Conservation (phyloP, 2,329 filamentous ascomycete species). For the Didymella glomerata region DNA sequence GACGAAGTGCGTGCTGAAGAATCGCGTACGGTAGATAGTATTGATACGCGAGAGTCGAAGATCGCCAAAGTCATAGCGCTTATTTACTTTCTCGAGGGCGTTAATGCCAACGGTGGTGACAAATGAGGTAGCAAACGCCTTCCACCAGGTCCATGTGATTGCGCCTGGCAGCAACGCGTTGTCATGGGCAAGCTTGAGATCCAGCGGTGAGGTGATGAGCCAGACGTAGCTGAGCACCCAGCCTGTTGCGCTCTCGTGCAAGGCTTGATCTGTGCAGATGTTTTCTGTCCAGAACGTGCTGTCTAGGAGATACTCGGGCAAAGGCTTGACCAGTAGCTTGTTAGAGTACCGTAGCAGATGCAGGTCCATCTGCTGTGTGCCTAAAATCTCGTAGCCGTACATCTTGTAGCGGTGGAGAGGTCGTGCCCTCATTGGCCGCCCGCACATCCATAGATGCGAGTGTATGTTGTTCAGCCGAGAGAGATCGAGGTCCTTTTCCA, state of each 20-base stretch:
- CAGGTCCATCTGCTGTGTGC: slow-evolving; percentile 49
- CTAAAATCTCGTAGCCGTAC: slow-evolving; percentile 42
- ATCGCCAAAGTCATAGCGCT: slow-evolving; percentile 50
- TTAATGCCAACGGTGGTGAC: slow-evolving; percentile 40
- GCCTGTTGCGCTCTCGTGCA: slow-evolving; percentile 42
- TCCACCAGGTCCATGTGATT: slow-evolving; percentile 49
- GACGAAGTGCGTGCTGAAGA: slow-evolving; percentile 46
- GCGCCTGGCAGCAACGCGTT: slow-evolving; percentile 38
- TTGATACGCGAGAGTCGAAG: slow-evolving; percentile 48
- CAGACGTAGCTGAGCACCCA: slow-evolving; percentile 49
- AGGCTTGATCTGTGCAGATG: slow-evolving; percentile 26
- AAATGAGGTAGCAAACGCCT: slow-evolving; percentile 41
- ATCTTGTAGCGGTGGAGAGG: slow-evolving; percentile 50
- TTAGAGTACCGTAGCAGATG: slow-evolving; percentile 48
- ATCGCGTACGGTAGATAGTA: slow-evolving; percentile 46
- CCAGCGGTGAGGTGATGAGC: slow-evolving; percentile 45
- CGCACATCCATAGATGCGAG: slow-evolving; percentile 49
- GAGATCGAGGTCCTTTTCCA: slow-evolving; percentile 43
- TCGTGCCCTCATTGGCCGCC: slow-evolving; percentile 47
- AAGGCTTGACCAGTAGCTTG: slow-evolving; percentile 44
- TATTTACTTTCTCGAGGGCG: slow-evolving; percentile 47
- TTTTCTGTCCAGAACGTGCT: slow-evolving; percentile 44
- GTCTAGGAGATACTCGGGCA: slow-evolving; percentile 45
- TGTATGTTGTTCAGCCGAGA: slow-evolving; percentile 46
- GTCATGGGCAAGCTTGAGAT: slow-evolving; percentile 47